These are phyloP conservation scores for Pyrenochaeta sp. DNA, from an alignment of 2,329 filamentous ascomycete species.

Conservation along the genomic window DNA sequence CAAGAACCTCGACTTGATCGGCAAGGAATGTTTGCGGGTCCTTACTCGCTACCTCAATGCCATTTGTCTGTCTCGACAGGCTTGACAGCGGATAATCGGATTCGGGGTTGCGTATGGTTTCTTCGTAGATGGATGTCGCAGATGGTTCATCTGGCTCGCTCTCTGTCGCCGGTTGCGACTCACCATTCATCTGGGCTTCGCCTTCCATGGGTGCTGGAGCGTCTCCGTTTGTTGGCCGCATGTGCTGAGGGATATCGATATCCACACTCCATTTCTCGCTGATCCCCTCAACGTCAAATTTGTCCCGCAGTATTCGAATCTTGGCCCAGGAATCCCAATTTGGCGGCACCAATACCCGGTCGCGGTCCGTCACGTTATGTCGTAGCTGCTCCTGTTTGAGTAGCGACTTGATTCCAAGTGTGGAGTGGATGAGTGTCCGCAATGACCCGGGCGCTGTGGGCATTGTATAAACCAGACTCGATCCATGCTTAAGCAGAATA, in stretches of 20 bases:
- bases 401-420: conserved; percentile 83
- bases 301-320: conserved; percentile 88
- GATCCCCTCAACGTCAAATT: conserved; percentile 88
- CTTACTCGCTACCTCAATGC: conserved; percentile 70
- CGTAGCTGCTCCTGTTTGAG: conserved; percentile 60
- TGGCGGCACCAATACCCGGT: conserved; percentile 91
- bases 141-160: conserved; percentile 55
- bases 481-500: conserved; percentile 77
- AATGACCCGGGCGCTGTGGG: conserved; percentile 72
- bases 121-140: conserved; percentile 78
- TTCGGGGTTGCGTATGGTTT: conserved; percentile 79
- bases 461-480: conserved; percentile 62
- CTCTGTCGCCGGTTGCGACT: conserved; percentile 9
- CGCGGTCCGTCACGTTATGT: conserved; percentile 88
- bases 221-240: conserved; percentile 35
- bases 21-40: conserved; percentile 81
- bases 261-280: conserved; percentile 88
- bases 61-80: conserved; percentile 54
- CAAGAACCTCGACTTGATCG: conserved; percentile 78
- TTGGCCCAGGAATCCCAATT: conserved; percentile 99
- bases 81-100: conserved; percentile 53
- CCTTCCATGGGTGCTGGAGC: conserved; percentile 18
- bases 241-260: conserved; percentile 63
- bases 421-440: conserved; percentile 82
- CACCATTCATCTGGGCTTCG: conserved; percentile 18